Base-by-base conservation (phyloP, 192 early-diverging fungal genomes). In the Coemansia sp. region DNA sequence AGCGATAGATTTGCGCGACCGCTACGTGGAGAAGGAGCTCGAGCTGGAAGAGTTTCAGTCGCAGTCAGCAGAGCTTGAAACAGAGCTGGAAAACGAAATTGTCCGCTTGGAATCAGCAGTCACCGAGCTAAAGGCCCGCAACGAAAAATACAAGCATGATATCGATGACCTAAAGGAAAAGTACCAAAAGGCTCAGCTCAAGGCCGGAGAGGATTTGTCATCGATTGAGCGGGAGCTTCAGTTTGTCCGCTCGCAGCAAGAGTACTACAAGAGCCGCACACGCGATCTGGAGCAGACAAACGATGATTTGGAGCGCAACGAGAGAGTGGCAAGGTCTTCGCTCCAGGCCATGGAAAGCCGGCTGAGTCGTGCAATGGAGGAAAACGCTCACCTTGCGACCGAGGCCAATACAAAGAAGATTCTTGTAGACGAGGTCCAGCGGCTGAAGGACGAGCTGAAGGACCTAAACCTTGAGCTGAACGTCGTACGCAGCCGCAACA, bases 151-250 rank as follows among this genome's bases (percentile, higher is more conserved):
- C 66, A 85, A 80, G 61, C 75, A 80, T 42, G 91, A 92, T 51
- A 73, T 87, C 40, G 89, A 89, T 16, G 87, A 89, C 45, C 87
- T 90, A 83, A 91, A 91, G 84, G 87, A 87, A 62, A 85, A 92
- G 73, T 92, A 86, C 75, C 86, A 86, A 56, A 67, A 83, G 50
- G 67, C 86, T 7, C 83, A 89, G 68, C 83, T 89, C 32, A 89
- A 92, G 66, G 84, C 86, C 17, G 91, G 87, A 56, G 70, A 84
- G 31, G 83, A 81, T 17, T 78, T 89, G 65, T 82, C 77, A 33
- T 89, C 89, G 66, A 87, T 92, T 69, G 87, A 90, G 71, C 79
- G 90, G 50, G 90, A 92, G 66, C 79, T 92, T 34, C 90, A 92
- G 56, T 82, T 85, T 68, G 72, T 92, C 40, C 84, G 87, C 72